Evolutionary conservation across 2,329 filamentous ascomycete genomes (phyloP).

Genomic region (Trichoderma sp.): DNA sequence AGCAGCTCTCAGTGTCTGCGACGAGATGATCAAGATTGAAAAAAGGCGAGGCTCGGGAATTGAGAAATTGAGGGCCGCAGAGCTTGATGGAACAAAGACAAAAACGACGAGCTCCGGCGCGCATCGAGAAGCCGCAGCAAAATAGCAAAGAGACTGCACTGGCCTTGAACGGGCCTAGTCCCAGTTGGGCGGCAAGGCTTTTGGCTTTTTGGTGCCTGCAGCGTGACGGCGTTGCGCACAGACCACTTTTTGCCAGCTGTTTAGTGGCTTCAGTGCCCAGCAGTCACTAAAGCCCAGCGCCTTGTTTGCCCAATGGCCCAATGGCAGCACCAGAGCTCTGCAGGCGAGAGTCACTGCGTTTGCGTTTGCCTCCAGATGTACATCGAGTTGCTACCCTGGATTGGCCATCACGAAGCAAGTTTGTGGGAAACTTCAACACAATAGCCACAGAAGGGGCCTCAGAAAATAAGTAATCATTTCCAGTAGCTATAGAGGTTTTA

Average conservation of each 20-base stretch:
- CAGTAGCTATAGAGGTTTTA: background rate
- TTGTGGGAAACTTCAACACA: background rate
- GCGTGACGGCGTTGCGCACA: background rate
- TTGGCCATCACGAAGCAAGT: background rate
- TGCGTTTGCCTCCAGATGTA: background rate
- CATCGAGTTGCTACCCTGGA: background rate
- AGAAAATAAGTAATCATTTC: background rate
- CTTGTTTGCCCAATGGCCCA: background rate
- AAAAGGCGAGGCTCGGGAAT: background rate
- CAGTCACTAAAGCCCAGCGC: background rate
- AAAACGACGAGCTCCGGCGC: slow-evolving; percentile 16
- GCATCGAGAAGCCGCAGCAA: slow-evolving; percentile 5
- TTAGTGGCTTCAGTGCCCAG: background rate
- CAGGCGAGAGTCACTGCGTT: background rate
- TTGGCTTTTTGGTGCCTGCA: slow-evolving; percentile 5
- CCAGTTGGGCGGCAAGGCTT: slow-evolving; percentile 11
- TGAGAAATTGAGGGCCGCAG: background rate
- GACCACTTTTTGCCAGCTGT: slow-evolving; percentile 8
- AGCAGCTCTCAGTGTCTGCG: background rate
- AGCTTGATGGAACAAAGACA: background rate
- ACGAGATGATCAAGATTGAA: background rate
- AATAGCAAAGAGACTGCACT: background rate
- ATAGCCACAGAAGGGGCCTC: background rate
- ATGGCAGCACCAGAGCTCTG: background rate
- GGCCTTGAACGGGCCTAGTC: background rate